phyloP scores from a whole-genome alignment of 148 eudicot species.

The Arbutus unedo region DNA sequence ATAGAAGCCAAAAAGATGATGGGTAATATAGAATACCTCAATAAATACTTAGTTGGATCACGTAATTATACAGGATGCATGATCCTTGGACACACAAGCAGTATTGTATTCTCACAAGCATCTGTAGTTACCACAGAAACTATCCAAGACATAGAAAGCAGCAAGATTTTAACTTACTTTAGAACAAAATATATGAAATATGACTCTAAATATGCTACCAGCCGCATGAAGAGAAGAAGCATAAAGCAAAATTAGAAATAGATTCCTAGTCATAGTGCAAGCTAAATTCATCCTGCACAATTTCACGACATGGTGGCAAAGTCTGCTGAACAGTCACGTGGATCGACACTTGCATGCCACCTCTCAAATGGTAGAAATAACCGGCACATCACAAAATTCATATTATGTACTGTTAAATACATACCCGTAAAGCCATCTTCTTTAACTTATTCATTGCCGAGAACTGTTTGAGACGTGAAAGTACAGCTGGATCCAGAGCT shows the following conservation, averaged over 20 bases:
- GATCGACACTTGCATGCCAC: not conserved
- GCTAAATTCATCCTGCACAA: not conserved
- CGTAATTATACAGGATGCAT: not conserved
- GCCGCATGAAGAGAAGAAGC: not conserved
- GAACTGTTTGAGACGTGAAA: slow-evolving; percentile 90
- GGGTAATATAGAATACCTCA: not conserved
- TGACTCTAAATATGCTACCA: not conserved
- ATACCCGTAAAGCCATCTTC: slow-evolving; percentile 97
- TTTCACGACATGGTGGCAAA: not conserved
- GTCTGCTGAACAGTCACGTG: not conserved
- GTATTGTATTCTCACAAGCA: not conserved
- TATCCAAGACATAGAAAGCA: not conserved
- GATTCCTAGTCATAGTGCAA: not conserved
- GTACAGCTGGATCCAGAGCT: slow-evolving; percentile 92
- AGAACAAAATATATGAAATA: not conserved
- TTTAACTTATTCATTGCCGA: slow-evolving; percentile 97
- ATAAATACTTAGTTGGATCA: not conserved
- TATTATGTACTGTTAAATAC: slow-evolving; percentile 14
- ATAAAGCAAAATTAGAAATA: not conserved
- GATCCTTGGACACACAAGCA: not conserved
- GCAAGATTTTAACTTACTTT: not conserved
- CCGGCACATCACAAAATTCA: not conserved
- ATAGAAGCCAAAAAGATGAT: not conserved
- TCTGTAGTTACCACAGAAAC: not conserved
- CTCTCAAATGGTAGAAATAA: not conserved